These are phyloP conservation scores for Coniferiporia sulphurascens DNA, from an alignment of 1,284 basidiomycete genomes.

Conservation along the genomic window DNA sequence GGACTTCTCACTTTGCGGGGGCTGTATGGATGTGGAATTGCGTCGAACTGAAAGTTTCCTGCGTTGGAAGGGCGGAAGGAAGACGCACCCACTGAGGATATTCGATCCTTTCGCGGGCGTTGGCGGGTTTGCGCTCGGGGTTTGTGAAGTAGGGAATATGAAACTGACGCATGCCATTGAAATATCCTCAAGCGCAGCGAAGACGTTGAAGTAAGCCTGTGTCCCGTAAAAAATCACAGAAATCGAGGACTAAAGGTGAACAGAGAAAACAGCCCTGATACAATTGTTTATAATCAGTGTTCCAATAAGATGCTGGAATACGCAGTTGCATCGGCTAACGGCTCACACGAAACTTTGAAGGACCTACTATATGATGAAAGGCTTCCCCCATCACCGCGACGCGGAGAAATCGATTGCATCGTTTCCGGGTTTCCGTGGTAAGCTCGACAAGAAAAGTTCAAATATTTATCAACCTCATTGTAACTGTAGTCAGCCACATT, in stretches of 20 bases:
- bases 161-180: slow-evolving; percentile 62
- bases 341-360: slow-evolving; percentile 34
- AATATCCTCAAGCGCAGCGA: slow-evolving; percentile 64
- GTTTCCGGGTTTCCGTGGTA: slow-evolving; percentile 73
- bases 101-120: slow-evolving; percentile 66
- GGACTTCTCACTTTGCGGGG: slow-evolving; percentile 40
- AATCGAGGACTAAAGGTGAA: background rate
- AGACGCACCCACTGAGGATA: slow-evolving; percentile 34
- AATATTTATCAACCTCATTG: background rate
- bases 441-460: slow-evolving; percentile 18
- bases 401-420: slow-evolving; percentile 54
- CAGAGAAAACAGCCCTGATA: slow-evolving; percentile 20
- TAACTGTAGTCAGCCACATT: slow-evolving; percentile 46
- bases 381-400: slow-evolving; percentile 40
- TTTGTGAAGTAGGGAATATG: slow-evolving; percentile 47
- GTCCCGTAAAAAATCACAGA: slow-evolving; percentile 36
- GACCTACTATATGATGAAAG: slow-evolving; percentile 35
- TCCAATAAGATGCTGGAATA: slow-evolving; percentile 55
- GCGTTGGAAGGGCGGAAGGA: slow-evolving; percentile 29
- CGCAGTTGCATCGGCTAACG: slow-evolving; percentile 42
- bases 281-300: slow-evolving; percentile 51
- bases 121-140: slow-evolving; percentile 56
- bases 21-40: slow-evolving; percentile 38
- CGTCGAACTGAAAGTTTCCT: slow-evolving; percentile 25
- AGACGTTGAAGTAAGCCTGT: slow-evolving; percentile 48